phyloP scores from a whole-genome alignment of 225 moss, liverwort and hornwort species.

The Sphagnum contortum region DNA sequence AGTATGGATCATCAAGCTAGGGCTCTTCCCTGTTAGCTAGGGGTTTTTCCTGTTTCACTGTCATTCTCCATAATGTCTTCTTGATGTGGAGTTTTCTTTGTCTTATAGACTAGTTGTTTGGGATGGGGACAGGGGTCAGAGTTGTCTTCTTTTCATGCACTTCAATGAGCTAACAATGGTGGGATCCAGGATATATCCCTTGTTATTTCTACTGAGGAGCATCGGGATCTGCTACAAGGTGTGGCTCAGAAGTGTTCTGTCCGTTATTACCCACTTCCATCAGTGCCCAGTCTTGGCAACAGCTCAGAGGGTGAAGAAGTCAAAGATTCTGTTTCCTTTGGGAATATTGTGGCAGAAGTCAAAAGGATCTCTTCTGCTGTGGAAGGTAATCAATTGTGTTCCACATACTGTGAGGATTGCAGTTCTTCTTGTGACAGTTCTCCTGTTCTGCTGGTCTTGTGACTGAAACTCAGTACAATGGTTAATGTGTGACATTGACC shows the following conservation, averaged over 20 bases:
- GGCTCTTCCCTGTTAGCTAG: too few relatives aligned
- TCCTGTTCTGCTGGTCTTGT: too few relatives aligned
- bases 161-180: too few relatives aligned
- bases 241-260: conserved; percentile 67
- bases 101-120: too few relatives aligned
- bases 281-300: conserved; percentile 33
- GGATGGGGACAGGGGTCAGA: too few relatives aligned
- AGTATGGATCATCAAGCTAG: too few relatives aligned
- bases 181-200: conserved; percentile 60
- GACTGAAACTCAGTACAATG: too few relatives aligned
- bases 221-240: conserved; percentile 46
- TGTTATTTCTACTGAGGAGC: conserved; percentile 72
- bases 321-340: conserved; percentile 28
- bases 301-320: conserved; percentile 11
- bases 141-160: too few relatives aligned
- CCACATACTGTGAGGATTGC: not conserved
- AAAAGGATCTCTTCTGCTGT: conserved; percentile 33
- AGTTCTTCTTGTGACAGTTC: not conserved
- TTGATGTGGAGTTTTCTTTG: too few relatives aligned
- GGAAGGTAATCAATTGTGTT: conserved; percentile 35
- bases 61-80: too few relatives aligned
- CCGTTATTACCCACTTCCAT: conserved; percentile 45
- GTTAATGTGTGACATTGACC: too few relatives aligned
- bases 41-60: too few relatives aligned
- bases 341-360: conserved; percentile 50